Percentiles rank a stretch among this genome's conserved stretches.
phyloP scores from a whole-genome alignment of 306 rosid species.

The Inga oerstediana region DNA sequence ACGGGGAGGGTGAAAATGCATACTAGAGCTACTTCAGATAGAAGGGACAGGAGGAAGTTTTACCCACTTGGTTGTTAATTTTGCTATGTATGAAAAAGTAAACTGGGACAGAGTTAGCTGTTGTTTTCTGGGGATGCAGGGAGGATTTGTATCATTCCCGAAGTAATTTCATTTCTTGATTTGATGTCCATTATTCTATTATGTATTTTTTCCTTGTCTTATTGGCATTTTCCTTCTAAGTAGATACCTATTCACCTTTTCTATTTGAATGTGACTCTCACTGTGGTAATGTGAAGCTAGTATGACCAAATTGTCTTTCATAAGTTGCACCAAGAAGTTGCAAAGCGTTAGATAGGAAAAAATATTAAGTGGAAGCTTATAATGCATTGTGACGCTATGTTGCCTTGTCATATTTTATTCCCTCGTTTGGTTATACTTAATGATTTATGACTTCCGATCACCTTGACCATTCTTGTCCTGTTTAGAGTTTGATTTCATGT shows the following conservation, averaged over 20 bases:
- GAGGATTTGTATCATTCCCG: too few relatives aligned
- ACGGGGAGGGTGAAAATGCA: too few relatives aligned
- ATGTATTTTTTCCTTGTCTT: background rate
- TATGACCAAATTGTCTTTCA: background rate
- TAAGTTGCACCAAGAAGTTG: background rate
- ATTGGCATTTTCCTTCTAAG: background rate
- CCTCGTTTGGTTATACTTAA: slow-evolving; percentile 17
- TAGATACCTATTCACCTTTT: background rate
- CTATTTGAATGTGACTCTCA: background rate
- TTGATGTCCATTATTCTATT: too few relatives aligned
- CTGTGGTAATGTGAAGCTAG: background rate
- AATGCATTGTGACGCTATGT: background rate
- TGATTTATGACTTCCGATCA: slow-evolving; percentile 10
- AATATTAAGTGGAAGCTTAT: slow-evolving; percentile 3
- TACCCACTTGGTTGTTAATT: too few relatives aligned
- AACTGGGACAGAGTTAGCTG: too few relatives aligned
- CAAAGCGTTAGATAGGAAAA: background rate
- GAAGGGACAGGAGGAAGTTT: too few relatives aligned
- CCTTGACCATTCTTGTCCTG: slow-evolving; percentile 17
- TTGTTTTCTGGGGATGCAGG: background rate
- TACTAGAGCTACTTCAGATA: too few relatives aligned
- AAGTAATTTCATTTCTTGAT: too few relatives aligned
- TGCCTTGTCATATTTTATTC: slow-evolving; percentile 3
- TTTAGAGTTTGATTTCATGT: slow-evolving; percentile 35
- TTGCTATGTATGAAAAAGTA: too few relatives aligned